Conservation (phyloP, 345 rosid species). For the Acer saccharum region DNA sequence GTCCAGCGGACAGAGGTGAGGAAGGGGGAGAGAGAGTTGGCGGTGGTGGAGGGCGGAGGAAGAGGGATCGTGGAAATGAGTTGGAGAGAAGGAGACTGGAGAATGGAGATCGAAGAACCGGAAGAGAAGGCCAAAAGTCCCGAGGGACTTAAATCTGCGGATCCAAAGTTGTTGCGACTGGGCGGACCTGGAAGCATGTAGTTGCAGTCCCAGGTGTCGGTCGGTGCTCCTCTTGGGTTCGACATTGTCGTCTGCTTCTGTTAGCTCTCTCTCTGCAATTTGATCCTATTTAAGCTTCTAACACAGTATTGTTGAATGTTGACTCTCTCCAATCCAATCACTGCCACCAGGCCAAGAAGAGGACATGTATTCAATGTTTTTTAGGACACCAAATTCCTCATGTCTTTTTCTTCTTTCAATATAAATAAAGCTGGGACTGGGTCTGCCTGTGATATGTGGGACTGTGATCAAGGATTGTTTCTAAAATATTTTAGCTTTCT, state of each 20-base stretch:
- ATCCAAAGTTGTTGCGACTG: constrained; percentile 87
- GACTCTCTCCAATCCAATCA: neutral
- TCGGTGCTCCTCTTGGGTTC: constrained; percentile 33
- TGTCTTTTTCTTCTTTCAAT: neutral
- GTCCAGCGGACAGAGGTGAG: constrained; percentile 87
- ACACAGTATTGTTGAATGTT: neutral
- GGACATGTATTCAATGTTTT: neutral
- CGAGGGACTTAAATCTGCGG: constrained; percentile 72
- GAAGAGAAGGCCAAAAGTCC: constrained; percentile 87
- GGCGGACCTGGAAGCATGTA: constrained; percentile 91
- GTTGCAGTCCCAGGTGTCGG: constrained; percentile 58
- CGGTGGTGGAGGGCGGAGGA: constrained; percentile 57
- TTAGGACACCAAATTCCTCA: neutral
- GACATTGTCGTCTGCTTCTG: constrained; percentile 35
- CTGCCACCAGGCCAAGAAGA: neutral
- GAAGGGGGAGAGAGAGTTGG: constrained; percentile 73
- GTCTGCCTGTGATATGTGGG: too few relatives aligned
- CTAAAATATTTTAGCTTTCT: too few relatives aligned
- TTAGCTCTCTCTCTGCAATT: neutral
- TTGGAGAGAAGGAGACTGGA: constrained; percentile 87
- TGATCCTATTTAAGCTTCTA: neutral
- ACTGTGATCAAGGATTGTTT: too few relatives aligned
- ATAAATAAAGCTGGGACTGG: neutral
- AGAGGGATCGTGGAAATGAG: constrained; percentile 75
- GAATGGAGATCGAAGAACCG: constrained; percentile 77